Evolutionary conservation across 2,329 filamentous ascomycete genomes (phyloP).

Genomic region (Neobulgaria alba): DNA sequence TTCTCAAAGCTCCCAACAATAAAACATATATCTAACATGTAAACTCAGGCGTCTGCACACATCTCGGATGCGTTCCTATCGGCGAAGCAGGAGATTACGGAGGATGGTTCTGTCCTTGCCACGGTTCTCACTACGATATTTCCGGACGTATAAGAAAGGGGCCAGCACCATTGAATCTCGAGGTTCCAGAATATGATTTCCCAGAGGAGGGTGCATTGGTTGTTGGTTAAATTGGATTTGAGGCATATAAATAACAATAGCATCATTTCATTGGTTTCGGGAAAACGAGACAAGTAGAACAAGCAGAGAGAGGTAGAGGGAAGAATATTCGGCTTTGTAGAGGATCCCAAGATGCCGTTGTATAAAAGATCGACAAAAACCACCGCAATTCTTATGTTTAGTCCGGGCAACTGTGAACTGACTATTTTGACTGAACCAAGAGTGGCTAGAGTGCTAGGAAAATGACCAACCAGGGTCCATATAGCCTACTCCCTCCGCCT

Average conservation of each 20-base stretch:
- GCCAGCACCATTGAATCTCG: constrained; percentile 93
- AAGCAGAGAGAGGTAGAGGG: constrained; percentile 5
- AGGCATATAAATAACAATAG: constrained; percentile 2
- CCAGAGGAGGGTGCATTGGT: constrained; percentile 79
- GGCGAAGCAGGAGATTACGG: constrained; percentile 97
- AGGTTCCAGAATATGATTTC: constrained; percentile 90
- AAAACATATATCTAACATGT: constrained; percentile 8
- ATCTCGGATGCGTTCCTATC: constrained; percentile 97
- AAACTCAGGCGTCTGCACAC: constrained; percentile 82
- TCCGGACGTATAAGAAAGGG: constrained; percentile 97
- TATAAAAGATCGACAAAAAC: constrained; percentile 27
- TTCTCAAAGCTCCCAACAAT: neutral
- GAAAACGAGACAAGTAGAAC: no score
- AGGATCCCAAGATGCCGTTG: constrained; percentile 29
- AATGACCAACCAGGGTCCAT: no score
- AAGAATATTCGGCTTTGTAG: constrained; percentile 37
- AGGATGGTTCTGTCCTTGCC: constrained; percentile 99
- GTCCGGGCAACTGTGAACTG: no score
- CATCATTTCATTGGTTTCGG: constrained; percentile 31
- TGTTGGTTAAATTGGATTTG: constrained; percentile 63
- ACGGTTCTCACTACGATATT: constrained; percentile 99
- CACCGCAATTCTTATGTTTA: no score
- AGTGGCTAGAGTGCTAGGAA: no score
- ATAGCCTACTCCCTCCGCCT: no score
- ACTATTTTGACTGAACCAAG: no score